These are phyloP conservation scores for Chalaropsis thielavioides DNA, from an alignment of 2,329 filamentous ascomycete species.

Conservation along the genomic window DNA sequence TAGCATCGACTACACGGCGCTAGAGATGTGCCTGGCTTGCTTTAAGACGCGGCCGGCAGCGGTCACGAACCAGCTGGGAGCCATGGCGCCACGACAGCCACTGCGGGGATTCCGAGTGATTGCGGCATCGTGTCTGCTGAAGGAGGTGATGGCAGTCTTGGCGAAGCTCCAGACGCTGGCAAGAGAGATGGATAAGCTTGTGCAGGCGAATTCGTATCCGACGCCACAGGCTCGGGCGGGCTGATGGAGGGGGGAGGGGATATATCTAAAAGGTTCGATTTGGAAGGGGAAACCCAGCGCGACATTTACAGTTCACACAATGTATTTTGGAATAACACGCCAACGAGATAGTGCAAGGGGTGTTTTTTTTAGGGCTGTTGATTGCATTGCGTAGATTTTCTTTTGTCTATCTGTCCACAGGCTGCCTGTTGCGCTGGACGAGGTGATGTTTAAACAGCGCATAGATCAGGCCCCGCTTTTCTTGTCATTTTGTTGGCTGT, in stretches of 20 bases:
- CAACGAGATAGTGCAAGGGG: background rate
- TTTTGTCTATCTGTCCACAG: background rate
- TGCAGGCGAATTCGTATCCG: background rate
- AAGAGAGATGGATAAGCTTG: background rate
- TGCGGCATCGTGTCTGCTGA: slow-evolving; percentile 26
- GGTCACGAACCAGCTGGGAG: slow-evolving; percentile 18
- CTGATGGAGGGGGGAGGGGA: background rate
- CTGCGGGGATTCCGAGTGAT: slow-evolving; percentile 28
- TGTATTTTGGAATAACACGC: background rate
- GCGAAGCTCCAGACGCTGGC: background rate
- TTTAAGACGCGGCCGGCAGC: slow-evolving; percentile 23
- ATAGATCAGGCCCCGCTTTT: background rate
- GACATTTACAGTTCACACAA: too few species aligned
- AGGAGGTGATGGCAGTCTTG: slow-evolving; percentile 21
- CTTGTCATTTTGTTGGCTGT: background rate
- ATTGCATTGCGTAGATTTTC: background rate
- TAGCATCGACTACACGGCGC: background rate
- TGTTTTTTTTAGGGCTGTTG: too few species aligned
- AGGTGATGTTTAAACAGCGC: background rate
- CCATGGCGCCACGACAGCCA: slow-evolving; percentile 15
- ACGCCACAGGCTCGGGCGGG: background rate
- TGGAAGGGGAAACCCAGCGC: background rate
- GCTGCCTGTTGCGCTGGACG: background rate
- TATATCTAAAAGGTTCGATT: background rate
- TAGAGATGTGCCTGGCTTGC: slow-evolving; percentile 19